Evolutionary conservation across 768 basidiomycete species (phyloP), one percentile per base, ranked within the genome.

Genomic region (Phanerochaete carnosa): DNA sequence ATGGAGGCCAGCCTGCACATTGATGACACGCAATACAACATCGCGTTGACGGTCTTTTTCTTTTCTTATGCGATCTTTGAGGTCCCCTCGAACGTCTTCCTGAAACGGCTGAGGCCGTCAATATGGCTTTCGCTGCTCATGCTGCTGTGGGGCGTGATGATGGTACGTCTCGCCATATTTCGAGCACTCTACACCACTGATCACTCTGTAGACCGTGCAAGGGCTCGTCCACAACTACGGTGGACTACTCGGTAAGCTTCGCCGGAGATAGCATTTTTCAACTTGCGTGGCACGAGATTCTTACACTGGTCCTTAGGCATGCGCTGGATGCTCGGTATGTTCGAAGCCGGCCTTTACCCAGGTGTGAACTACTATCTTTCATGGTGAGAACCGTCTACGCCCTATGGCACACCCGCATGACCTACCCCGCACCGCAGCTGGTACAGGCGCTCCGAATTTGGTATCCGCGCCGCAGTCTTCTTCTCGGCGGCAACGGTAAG

Each of bases 371-470:
- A 84, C 65, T 88, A 89, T 70, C 79, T 91, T 35, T 89, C 89
- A 59, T 86, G 89, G 88, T 85, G 66, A 33, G 82, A 58, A 3
- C 26, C 26, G 2, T 16, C 23, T 12, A 22, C 47, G 15, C 22
- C 22, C 33, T 26, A n/a, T 33, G 19, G 32, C 37, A 50, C 43
- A 37, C 29, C 11, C 45, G 15, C 13, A 6, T 7, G 25, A 39
- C 49, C 29, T 32, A 33, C 32, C 32, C 22, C 23, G 51, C 62
- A 53, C 62, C 67, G 59, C 60, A 81, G 80, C 62, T 86, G 84
- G 84, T 86, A 86, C 74, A 79, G 86, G 65, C 88, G 90, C 35
- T 85, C 85, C 15, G 92, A 94, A 67, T 90, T 90, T 63, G 90
- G 89, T 60, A 76, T 83, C 56, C 76, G 77, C 45, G 71, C 73